phyloP scores from a whole-genome alignment of 768 basidiomycete genomes.

The Cystofilobasidium capitatum region DNA sequence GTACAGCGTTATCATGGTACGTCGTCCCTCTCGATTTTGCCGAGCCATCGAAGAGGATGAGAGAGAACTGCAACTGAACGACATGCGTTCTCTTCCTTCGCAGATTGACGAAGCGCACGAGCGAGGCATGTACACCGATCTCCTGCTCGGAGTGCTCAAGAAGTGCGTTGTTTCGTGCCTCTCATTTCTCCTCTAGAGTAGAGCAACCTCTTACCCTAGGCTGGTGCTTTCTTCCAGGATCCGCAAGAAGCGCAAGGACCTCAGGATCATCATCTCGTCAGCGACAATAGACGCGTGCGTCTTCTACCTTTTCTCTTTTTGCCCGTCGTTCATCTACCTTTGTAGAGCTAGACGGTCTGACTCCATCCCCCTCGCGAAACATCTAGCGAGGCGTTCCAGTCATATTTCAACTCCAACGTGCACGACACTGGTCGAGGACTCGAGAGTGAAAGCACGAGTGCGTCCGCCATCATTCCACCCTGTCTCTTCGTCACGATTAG shows the following conservation, averaged over 20 bases:
- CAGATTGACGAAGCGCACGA: constrained; percentile 98
- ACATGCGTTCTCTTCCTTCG: background rate
- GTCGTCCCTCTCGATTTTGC: constrained; percentile 27
- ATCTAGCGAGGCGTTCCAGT: constrained; percentile 62
- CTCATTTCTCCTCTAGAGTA: constrained; percentile 3
- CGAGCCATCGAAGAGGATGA: background rate
- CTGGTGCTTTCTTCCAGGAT: constrained; percentile 50
- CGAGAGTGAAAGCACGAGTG: constrained; percentile 20
- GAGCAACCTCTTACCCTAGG: constrained; percentile 6
- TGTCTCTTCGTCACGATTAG: background rate
- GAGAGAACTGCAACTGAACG: background rate
- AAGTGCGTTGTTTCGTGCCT: constrained; percentile 51
- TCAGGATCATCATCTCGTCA: constrained; percentile 86
- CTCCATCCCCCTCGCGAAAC: too few species aligned
- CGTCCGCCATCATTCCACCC: background rate
- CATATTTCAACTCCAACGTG: constrained; percentile 60
- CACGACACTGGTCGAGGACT: constrained; percentile 2
- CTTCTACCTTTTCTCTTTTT: background rate
- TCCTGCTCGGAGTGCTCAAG: constrained; percentile 81
- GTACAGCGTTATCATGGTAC: constrained; percentile 91
- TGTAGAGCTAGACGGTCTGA: too few species aligned
- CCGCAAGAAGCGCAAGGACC: constrained; percentile 74
- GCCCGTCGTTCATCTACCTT: too few species aligned
- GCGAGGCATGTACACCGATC: constrained; percentile 86
- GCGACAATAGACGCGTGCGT: constrained; percentile 81